Evolutionary conservation across 2,329 filamentous ascomycete species (phyloP).

Genomic region (Pestalotiopsis sp.): DNA sequence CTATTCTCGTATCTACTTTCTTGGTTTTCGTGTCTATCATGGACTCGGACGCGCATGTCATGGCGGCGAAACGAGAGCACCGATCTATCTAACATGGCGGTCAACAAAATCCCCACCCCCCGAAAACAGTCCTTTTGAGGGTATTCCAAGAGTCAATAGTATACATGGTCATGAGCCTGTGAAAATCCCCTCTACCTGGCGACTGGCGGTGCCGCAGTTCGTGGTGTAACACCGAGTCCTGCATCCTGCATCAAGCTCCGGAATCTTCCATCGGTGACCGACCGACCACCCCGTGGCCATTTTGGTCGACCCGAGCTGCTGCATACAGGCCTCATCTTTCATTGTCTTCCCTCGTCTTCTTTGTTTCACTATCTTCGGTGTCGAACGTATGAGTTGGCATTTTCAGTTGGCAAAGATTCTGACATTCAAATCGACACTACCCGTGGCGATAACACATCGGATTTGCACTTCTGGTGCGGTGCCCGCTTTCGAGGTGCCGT

Average conservation of each 20-base stretch:
- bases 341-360: not conserved
- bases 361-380: not conserved
- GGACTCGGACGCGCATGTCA: not conserved
- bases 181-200: not conserved
- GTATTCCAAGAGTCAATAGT: not conserved
- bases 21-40: not conserved
- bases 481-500: constrained; percentile 46
- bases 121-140: not conserved
- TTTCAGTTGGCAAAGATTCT: constrained; percentile 69
- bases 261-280: not conserved
- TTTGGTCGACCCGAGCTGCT: not conserved
- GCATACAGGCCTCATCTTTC: not conserved
- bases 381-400: not conserved
- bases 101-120: not conserved
- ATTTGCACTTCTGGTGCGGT: constrained; percentile 61
- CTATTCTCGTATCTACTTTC: constrained; percentile 13
- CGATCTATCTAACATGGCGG: not conserved
- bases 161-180: not conserved
- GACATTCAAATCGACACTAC: constrained; percentile 79
- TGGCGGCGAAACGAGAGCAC: not conserved
- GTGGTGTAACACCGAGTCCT: not conserved
- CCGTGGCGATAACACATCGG: constrained; percentile 83
- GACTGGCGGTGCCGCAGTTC: not conserved
- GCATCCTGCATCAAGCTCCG: not conserved
- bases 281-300: not conserved